phyloP scores from a whole-genome alignment of 1,284 basidiomycete species.

The Fomitopsis palustris region DNA sequence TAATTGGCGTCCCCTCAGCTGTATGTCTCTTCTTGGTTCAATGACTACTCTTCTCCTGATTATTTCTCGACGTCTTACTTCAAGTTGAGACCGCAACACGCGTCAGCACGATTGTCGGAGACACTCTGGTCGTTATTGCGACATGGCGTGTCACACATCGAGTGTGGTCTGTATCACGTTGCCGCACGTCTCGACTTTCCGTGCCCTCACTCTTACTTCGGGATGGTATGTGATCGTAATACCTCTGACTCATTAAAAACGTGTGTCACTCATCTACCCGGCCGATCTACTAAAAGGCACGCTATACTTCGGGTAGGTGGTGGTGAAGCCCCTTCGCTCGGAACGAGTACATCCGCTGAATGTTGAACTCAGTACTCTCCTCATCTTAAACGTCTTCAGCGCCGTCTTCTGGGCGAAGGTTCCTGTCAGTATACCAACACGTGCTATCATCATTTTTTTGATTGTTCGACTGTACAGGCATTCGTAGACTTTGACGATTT shows the following conservation, averaged over 20 bases:
- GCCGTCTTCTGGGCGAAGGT: neutral
- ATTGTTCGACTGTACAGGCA: neutral
- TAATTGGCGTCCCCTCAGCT: neutral
- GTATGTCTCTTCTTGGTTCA: neutral
- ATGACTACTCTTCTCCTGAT: no score
- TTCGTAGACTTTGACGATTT: neutral
- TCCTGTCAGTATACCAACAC: neutral
- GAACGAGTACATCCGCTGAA: neutral
- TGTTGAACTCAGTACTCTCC: neutral
- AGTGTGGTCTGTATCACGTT: neutral
- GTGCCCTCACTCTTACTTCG: neutral
- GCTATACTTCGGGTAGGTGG: neutral
- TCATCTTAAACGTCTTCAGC: neutral
- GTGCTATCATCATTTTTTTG: neutral
- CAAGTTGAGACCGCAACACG: neutral
- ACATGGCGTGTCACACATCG: neutral
- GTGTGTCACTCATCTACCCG: neutral
- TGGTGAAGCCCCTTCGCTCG: neutral
- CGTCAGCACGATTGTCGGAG: neutral
- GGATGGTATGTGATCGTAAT: neutral
- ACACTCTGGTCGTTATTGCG: neutral
- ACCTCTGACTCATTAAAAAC: neutral
- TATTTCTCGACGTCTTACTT: no score
- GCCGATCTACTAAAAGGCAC: neutral
- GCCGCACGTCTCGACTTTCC: neutral